These are phyloP conservation scores for Breynia disticha DNA, from an alignment of 441 rosid genomes.

Conservation along the genomic window DNA sequence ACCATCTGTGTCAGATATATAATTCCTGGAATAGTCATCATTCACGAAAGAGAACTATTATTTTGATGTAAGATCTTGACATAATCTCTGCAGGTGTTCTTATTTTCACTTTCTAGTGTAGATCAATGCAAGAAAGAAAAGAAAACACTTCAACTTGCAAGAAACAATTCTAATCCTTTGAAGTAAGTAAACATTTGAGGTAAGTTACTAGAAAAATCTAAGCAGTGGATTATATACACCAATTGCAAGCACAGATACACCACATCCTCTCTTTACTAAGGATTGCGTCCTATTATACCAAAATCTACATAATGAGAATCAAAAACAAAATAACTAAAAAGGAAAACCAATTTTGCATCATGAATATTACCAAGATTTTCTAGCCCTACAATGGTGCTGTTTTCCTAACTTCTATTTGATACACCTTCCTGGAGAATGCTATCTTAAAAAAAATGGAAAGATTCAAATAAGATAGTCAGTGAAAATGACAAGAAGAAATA, in stretches of 20 bases:
- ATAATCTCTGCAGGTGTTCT: conserved; percentile 26
- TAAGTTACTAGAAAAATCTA: not conserved
- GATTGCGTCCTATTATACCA: too few relatives aligned
- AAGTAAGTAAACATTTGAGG: not conserved
- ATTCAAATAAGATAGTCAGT: not conserved
- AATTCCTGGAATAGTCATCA: conserved; percentile 51
- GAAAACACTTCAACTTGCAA: conserved; percentile 16
- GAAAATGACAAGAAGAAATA: conserved; percentile 4
- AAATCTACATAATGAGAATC: too few relatives aligned
- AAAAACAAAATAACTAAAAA: too few relatives aligned
- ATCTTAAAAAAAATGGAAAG: not conserved
- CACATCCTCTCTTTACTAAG: too few relatives aligned
- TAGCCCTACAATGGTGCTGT: conserved; percentile 8
- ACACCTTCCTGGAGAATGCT: conserved; percentile 2
- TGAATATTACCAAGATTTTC: conserved; percentile 10
- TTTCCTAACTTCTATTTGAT: conserved; percentile 12
- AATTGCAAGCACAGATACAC: too few relatives aligned
- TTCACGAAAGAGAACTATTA: conserved; percentile 43
- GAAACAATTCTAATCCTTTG: not conserved
- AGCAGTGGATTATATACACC: not conserved
- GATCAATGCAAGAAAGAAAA: not conserved
- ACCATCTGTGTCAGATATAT: conserved; percentile 35
- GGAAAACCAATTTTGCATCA: not conserved
- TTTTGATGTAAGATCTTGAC: conserved; percentile 54
- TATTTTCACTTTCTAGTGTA: not conserved